A percentile compares a stretch with the other conserved stretches of the same genome.
phyloP scores from a whole-genome alignment of 345 rosid genomes.

The Salix brachista region DNA sequence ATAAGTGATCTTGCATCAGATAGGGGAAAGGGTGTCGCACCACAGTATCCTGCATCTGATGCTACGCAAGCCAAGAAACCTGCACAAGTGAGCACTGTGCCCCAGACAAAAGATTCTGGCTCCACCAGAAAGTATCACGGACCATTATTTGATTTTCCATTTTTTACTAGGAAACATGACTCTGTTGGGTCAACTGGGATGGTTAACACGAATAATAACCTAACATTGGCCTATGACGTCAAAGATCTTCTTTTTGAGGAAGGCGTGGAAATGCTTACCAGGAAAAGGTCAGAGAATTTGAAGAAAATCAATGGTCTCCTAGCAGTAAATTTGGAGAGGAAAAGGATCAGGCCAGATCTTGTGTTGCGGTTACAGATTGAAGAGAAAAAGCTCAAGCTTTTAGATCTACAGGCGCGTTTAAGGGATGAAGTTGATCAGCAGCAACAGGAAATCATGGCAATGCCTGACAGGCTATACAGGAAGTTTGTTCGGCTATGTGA shows the following conservation, averaged over 20 bases:
- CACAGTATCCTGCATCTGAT: constrained; percentile 53
- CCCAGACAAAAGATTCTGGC: constrained; percentile 69
- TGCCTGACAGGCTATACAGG: constrained; percentile 98
- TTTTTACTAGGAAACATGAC: constrained; percentile 93
- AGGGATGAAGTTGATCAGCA: constrained; percentile 91
- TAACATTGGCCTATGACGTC: constrained; percentile 76
- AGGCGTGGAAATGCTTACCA: constrained; percentile 71
- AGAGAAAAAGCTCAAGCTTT: constrained; percentile 81
- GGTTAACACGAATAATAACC: constrained; percentile 69
- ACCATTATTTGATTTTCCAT: constrained; percentile 95
- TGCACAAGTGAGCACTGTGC: constrained; percentile 44
- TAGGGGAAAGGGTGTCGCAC: constrained; percentile 64
- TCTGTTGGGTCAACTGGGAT: constrained; percentile 65
- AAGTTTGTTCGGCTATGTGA: constrained; percentile 97
- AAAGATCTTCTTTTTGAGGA: constrained; percentile 92
- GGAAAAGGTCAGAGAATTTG: constrained; percentile 72
- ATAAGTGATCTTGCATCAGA: constrained; percentile 61
- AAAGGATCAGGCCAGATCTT: constrained; percentile 98
- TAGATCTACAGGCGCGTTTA: constrained; percentile 75
- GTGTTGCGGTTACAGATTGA: constrained; percentile 95
- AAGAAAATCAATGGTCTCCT: constrained; percentile 76
- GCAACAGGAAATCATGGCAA: constrained; percentile 96
- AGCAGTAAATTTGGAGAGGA: constrained; percentile 87
- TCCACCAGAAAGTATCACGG: constrained; percentile 94
- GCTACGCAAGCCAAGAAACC: constrained; percentile 64